Percentiles rank a stretch among this genome's conserved stretches.
Evolutionary conservation across 305 asterid genomes (phyloP).

Genomic region (Ilex paraguariensis): DNA sequence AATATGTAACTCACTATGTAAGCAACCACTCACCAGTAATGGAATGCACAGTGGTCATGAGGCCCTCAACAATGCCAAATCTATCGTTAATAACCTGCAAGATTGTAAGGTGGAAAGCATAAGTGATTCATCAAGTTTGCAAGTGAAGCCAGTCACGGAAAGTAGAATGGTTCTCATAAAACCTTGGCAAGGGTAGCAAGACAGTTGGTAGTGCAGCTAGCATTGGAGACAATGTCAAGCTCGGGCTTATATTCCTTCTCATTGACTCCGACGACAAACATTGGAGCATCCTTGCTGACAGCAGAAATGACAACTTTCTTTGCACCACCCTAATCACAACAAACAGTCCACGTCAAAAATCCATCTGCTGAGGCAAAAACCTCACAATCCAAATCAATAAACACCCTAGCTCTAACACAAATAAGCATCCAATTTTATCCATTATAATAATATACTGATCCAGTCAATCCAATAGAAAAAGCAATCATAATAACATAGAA

Average conservation of each 20-base stretch:
- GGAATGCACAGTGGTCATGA: slow-evolving; percentile 90
- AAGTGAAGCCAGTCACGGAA: no score
- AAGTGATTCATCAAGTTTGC: no score
- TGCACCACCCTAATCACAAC: slow-evolving; percentile 63
- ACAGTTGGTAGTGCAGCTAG: slow-evolving; percentile 91
- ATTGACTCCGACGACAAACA: slow-evolving; percentile 91
- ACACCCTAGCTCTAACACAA: neutral
- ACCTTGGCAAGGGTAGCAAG: slow-evolving; percentile 95
- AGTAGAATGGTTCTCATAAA: neutral
- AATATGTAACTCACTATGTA: no score
- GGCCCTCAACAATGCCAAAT: slow-evolving; percentile 85
- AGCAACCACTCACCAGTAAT: slow-evolving; percentile 49
- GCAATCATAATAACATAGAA: no score
- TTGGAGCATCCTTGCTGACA: slow-evolving; percentile 88
- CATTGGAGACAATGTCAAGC: slow-evolving; percentile 69
- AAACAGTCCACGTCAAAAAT: neutral
- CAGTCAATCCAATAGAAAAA: no score
- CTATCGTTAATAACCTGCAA: slow-evolving; percentile 71
- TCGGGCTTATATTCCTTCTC: slow-evolving; percentile 73
- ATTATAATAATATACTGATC: no score
- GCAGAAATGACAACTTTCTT: slow-evolving; percentile 88
- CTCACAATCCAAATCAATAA: neutral
- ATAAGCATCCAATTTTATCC: no score
- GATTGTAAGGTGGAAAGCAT: no score
- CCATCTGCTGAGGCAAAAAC: neutral